Conservation (phyloP, 2,329 filamentous ascomycete species). For the Diaporthe caulivora region DNA sequence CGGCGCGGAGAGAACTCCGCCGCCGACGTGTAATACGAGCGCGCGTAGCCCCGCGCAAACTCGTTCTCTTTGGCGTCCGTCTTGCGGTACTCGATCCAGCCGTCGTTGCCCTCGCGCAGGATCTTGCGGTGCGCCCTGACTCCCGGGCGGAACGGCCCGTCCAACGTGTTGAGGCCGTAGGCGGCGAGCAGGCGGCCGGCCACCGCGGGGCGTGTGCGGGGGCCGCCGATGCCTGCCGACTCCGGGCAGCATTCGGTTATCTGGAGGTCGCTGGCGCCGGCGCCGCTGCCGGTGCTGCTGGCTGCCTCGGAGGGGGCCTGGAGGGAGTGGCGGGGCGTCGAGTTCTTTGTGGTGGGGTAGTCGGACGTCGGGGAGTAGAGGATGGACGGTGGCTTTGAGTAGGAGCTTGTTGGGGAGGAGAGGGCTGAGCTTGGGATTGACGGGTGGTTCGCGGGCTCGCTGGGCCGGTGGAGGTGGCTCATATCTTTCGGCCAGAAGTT, state of each 20-base stretch:
- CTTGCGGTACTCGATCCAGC: slow-evolving; percentile 67
- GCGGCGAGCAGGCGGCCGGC: slow-evolving; percentile 67
- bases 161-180: slow-evolving; percentile 64
- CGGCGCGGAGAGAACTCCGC: slow-evolving; percentile 14
- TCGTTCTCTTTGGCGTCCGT: slow-evolving; percentile 56
- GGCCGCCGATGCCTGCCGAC: slow-evolving; percentile 37
- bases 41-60: slow-evolving; percentile 65
- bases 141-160: slow-evolving; percentile 65
- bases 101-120: slow-evolving; percentile 54
- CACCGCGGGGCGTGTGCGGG: slow-evolving; percentile 45
- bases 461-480: slow-evolving; percentile 41
- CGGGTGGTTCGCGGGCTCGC: slow-evolving; percentile 17
- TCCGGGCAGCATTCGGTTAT: slow-evolving; percentile 40
- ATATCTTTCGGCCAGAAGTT: slow-evolving; percentile 65
- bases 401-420: slow-evolving; percentile 25
- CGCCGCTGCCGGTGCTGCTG: neutral
- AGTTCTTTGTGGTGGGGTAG: slow-evolving; percentile 32
- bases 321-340: slow-evolving; percentile 38
- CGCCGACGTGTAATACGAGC: slow-evolving; percentile 62
- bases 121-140: slow-evolving; percentile 63
- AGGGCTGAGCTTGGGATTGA: neutral
- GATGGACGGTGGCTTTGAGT: slow-evolving; percentile 30
- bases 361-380: slow-evolving; percentile 35
- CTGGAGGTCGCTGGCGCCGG: slow-evolving; percentile 1
- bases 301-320: slow-evolving; percentile 11